Conservation (phyloP, 257 asterid genomes). For the Voacanga thouarsii region DNA sequence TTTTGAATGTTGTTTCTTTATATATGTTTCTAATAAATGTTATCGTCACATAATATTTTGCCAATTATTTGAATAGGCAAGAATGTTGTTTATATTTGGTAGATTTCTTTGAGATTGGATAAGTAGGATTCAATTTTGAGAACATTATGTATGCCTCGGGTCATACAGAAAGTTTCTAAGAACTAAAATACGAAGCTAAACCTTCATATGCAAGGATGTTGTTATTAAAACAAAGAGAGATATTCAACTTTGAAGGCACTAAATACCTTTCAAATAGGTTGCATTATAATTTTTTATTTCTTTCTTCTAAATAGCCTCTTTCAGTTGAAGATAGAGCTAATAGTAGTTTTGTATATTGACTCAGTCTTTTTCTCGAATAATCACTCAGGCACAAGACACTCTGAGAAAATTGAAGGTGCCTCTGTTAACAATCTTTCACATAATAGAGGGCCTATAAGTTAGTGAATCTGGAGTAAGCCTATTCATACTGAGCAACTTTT, state of each 20-base stretch:
- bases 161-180: not conserved
- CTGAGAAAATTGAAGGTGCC: slow-evolving; percentile 61
- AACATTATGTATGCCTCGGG: not conserved
- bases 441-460: slow-evolving; percentile 91
- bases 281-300: not conserved
- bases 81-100: not conserved
- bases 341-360: not conserved
- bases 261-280: not conserved
- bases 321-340: not conserved
- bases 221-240: not conserved
- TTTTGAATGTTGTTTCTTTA: not conserved
- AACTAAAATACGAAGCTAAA: not conserved
- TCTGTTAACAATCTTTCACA: slow-evolving; percentile 62
- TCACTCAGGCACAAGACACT: slow-evolving; percentile 43
- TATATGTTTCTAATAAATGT: not conserved
- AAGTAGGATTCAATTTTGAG: not conserved
- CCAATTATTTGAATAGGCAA: not conserved
- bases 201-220: not conserved
- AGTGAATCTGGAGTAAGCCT: slow-evolving; percentile 25
- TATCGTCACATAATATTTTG: not conserved
- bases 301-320: not conserved
- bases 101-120: not conserved
- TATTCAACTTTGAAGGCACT: not conserved
- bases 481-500: slow-evolving; percentile 8
- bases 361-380: slow-evolving; percentile 34